Evolutionary conservation across 495 filamentous ascomycete species (phyloP).

Genomic region (Penicillium tannophilum): DNA sequence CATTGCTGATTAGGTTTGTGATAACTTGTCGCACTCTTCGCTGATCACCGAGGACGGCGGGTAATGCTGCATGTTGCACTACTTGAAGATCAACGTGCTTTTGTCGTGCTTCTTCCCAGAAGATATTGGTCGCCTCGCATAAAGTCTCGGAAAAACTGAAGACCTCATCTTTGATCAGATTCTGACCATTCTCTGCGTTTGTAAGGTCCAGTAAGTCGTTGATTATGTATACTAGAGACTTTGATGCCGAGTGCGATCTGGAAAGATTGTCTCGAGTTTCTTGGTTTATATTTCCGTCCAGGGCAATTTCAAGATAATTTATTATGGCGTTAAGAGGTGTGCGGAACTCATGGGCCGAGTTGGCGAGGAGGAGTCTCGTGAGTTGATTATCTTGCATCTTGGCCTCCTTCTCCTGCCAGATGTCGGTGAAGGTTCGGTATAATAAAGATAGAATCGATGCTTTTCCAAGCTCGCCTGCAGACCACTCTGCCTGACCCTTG

Average conservation of each 20-base stretch:
- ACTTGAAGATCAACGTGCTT: constrained; percentile 72
- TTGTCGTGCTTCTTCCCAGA: constrained; percentile 70
- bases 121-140: constrained; percentile 71
- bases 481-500: constrained; percentile 35
- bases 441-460: constrained; percentile 84
- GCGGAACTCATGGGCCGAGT: constrained; percentile 89
- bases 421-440: constrained; percentile 83
- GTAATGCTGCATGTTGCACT: constrained; percentile 68
- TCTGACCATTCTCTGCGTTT: constrained; percentile 78
- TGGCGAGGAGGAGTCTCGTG: constrained; percentile 75
- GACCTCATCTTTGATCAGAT: constrained; percentile 74
- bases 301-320: constrained; percentile 88
- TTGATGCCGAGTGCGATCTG: constrained; percentile 86
- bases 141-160: constrained; percentile 76
- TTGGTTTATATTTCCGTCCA: constrained; percentile 75
- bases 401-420: constrained; percentile 87
- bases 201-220: constrained; percentile 91
- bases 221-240: constrained; percentile 89
- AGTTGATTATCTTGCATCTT: constrained; percentile 78
- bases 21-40: constrained; percentile 80
- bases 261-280: constrained; percentile 85
- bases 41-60: constrained; percentile 81
- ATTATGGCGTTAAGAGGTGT: constrained; percentile 93
- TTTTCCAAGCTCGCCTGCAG: constrained; percentile 64
- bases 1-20: constrained; percentile 80